phyloP scores from a whole-genome alignment of 352 stramenopile species.

The Globisporangium rhizosaccharum region DNA sequence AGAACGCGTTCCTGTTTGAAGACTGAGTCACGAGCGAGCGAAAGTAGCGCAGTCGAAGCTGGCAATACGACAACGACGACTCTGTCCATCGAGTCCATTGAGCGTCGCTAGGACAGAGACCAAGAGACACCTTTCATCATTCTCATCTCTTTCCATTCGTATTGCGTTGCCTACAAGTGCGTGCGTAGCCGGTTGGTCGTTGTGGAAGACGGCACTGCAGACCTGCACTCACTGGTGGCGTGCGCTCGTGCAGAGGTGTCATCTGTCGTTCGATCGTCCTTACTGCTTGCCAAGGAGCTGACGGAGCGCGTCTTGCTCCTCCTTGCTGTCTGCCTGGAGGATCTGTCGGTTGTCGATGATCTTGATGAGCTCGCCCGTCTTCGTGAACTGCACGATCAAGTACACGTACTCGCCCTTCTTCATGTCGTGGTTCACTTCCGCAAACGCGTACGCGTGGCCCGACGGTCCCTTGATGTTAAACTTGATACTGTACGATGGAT shows the following conservation, averaged over 20 bases:
- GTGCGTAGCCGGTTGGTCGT: too few relatives aligned
- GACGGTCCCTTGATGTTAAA: constrained; percentile 94
- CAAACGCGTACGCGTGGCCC: constrained; percentile 88
- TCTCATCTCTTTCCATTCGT: too few relatives aligned
- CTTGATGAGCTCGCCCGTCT: constrained; percentile 87
- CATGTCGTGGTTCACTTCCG: constrained; percentile 90
- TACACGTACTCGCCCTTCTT: constrained; percentile 94
- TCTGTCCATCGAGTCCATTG: neutral
- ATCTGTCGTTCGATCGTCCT: neutral
- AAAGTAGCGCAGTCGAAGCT: neutral
- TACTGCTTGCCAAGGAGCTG: constrained; percentile 65
- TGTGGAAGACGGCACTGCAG: too few relatives aligned
- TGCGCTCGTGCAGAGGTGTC: too few relatives aligned
- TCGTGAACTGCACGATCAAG: constrained; percentile 92
- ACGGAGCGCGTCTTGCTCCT: constrained; percentile 74
- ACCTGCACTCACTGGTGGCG: too few relatives aligned
- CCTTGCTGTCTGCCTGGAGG: constrained; percentile 60
- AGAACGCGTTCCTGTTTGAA: constrained; percentile 69
- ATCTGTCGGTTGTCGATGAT: constrained; percentile 92
- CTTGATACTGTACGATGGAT: constrained; percentile 64
- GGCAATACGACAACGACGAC: too few relatives aligned
- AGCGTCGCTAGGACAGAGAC: too few relatives aligned
- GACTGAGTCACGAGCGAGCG: constrained; percentile 18
- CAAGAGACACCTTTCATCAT: too few relatives aligned
- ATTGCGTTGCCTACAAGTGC: too few relatives aligned